Base-by-base conservation (phyloP, 2,329 filamentous ascomycete species). In the Sodiomyces alkalinus region DNA sequence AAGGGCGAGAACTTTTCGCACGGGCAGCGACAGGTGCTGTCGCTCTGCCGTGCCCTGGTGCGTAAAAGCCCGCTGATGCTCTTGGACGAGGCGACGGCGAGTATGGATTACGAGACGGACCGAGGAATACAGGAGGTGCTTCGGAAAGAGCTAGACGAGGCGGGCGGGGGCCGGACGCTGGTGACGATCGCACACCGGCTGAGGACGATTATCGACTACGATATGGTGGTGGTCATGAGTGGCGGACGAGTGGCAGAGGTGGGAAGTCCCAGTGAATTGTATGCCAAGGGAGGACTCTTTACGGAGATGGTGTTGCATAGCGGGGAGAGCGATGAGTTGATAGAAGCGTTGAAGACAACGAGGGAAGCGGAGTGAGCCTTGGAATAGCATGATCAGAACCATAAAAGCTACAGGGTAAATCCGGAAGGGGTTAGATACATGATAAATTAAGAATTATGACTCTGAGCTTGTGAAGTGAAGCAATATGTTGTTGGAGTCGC, bases 31-130 rank as follows among this genome's bases (percentile, higher is more conserved):
- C 66, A 72, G 37, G 62, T 72, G 2, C 55, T 72, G 8, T 67
- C 63, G n/a, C 52, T 72, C 2, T 67, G 64, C 30, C 56, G 67
- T 8, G 67, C 67, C 0, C 52, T 70, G 18, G 61, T 69, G 30
- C 58, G 67, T 17, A 54, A 60, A 32, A 65, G 60, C 43, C 64
- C 63, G 44, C 48, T 72, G 16, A 60, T 72, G 53, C 46, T 72
- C 3, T 52, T 68, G 8, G 68, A 72, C 40, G 67, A 72, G 44
- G 68, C 68, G 7, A 72, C 67, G 3, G 65, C 66, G 15, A 68
- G 62, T 38, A 68, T 72, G 53, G 67, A 72, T 39, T 64, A 66
- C 33, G 60, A 66, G 42, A 69, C 67, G 16, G 67, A 72, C 33
- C 51, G 54, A 19, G 61, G 59, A 3, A 68, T 72, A 31, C 67